Percentiles rank a stretch among this genome's conserved stretches.
phyloP scores from a whole-genome alignment of 805 yeast species.

The Nakazawaea sp. region DNA sequence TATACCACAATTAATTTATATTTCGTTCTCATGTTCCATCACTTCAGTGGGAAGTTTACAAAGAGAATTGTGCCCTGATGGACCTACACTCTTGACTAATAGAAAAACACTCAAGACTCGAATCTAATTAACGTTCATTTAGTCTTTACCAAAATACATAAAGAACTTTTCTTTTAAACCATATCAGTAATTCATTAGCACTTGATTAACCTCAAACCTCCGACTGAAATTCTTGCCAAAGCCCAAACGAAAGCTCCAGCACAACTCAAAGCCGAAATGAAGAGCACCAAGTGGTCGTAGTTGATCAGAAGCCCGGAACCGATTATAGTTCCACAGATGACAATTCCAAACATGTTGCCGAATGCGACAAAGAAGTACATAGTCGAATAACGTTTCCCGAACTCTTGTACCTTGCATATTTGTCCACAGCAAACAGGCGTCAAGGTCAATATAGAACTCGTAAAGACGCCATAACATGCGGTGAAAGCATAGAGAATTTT shows the following conservation, averaged over 20 bases:
- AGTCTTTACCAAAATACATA: too few relatives aligned
- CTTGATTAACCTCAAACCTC: background rate
- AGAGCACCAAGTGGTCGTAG: slow-evolving; percentile 17
- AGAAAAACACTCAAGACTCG: too few relatives aligned
- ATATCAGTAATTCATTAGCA: background rate
- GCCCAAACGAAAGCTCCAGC: slow-evolving; percentile 1
- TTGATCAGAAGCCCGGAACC: slow-evolving; percentile 22
- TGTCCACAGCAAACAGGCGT: slow-evolving; percentile 60
- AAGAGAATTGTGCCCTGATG: too few relatives aligned
- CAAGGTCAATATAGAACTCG: slow-evolving; percentile 53
- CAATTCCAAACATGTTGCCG: slow-evolving; percentile 37
- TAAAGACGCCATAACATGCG: slow-evolving; percentile 44
- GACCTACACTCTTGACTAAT: too few relatives aligned
- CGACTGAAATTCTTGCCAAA: background rate
- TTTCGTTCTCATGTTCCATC: too few relatives aligned
- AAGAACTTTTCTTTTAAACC: too few relatives aligned
- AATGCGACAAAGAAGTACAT: slow-evolving; percentile 54
- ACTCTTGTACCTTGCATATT: slow-evolving; percentile 49
- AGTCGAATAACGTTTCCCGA: slow-evolving; percentile 66
- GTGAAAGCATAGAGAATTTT: slow-evolving; percentile 43
- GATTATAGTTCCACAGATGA: slow-evolving; percentile 42
- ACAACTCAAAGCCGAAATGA: background rate
- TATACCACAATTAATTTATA: too few relatives aligned
- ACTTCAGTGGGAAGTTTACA: too few relatives aligned
- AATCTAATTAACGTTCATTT: too few relatives aligned